These are phyloP conservation scores for Pseudocercospora crystallina DNA, from an alignment of 2,329 filamentous ascomycete species.

Conservation along the genomic window DNA sequence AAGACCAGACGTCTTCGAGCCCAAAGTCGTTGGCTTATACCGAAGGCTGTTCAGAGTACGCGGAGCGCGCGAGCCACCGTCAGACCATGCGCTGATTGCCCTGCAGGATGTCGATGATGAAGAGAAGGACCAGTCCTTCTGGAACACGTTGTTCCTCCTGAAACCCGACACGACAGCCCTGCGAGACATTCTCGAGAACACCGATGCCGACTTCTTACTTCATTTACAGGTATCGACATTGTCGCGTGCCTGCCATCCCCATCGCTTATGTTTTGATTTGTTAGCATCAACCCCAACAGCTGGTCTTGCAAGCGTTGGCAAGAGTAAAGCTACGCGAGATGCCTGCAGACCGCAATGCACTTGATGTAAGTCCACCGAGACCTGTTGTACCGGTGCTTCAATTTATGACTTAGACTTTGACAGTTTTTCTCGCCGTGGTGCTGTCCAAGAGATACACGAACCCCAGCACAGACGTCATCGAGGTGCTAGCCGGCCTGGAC, in stretches of 20 bases:
- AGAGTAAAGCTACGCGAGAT: slow-evolving; percentile 62
- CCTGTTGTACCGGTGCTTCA: slow-evolving; percentile 23
- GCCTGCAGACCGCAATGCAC: slow-evolving; percentile 71
- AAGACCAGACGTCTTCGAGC: slow-evolving; percentile 86
- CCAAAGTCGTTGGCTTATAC: slow-evolving; percentile 91
- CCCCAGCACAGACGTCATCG: slow-evolving; percentile 91
- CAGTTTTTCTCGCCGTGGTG: slow-evolving; percentile 78
- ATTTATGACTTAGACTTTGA: slow-evolving; percentile 71
- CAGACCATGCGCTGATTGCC: neutral
- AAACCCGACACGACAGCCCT: slow-evolving; percentile 73
- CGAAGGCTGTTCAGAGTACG: slow-evolving; percentile 70
- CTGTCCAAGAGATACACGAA: slow-evolving; percentile 91
- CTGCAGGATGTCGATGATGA: slow-evolving; percentile 59
- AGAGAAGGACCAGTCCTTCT: slow-evolving; percentile 85
- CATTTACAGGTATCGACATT: slow-evolving; percentile 60
- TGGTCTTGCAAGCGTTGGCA: slow-evolving; percentile 72
- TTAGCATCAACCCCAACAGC: slow-evolving; percentile 67
- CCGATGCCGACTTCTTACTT: slow-evolving; percentile 73
- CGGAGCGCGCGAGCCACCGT: neutral
- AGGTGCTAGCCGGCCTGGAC: slow-evolving; percentile 83
- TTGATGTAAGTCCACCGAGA: slow-evolving; percentile 66
- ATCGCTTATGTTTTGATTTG: slow-evolving; percentile 3
- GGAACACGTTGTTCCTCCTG: slow-evolving; percentile 92
- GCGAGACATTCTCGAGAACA: slow-evolving; percentile 65
- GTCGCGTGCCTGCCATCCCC: too few species aligned